phyloP scores from a whole-genome alignment of 768 basidiomycete genomes.

The Hypholoma sublateritium region DNA sequence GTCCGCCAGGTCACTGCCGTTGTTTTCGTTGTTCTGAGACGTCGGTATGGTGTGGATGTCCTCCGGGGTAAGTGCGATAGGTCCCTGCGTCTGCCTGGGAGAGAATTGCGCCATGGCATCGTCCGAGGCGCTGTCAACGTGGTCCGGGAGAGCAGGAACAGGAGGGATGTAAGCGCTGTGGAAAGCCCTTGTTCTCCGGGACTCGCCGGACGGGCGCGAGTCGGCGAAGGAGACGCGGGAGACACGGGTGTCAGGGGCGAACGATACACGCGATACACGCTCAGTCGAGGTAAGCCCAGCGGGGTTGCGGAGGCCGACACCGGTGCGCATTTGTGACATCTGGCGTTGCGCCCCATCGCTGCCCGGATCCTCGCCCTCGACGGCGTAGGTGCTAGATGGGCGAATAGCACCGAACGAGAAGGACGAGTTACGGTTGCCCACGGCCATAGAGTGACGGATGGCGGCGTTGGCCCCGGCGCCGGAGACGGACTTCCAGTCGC shows the following conservation, averaged over 20 bases:
- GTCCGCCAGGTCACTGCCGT: slow-evolving; percentile 39
- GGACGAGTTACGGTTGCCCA: slow-evolving; percentile 39
- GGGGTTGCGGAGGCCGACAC: slow-evolving; percentile 51
- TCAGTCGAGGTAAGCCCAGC: slow-evolving; percentile 33
- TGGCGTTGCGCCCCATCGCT: slow-evolving; percentile 37
- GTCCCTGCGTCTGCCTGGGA: slow-evolving; percentile 39
- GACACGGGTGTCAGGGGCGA: slow-evolving; percentile 54
- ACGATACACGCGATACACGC: slow-evolving; percentile 62
- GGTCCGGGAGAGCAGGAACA: slow-evolving; percentile 35
- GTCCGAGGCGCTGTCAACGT: slow-evolving; percentile 17
- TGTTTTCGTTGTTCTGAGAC: slow-evolving; percentile 21
- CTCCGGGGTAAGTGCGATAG: slow-evolving; percentile 51
- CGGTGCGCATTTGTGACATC: slow-evolving; percentile 49
- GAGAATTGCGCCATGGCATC: slow-evolving; percentile 24
- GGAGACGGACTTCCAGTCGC: slow-evolving; percentile 76
- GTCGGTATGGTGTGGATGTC: slow-evolving; percentile 60
- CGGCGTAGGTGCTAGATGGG: slow-evolving; percentile 40
- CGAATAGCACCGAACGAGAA: slow-evolving; percentile 64
- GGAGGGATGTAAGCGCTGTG: slow-evolving; percentile 43
- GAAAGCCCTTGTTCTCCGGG: slow-evolving; percentile 38
- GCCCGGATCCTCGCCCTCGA: slow-evolving; percentile 40
- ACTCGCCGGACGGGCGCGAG: slow-evolving; percentile 40
- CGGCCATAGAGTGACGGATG: slow-evolving; percentile 67
- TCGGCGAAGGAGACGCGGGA: slow-evolving; percentile 41
- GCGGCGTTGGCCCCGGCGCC: slow-evolving; percentile 71